Conservation (phyloP, 2,329 filamentous ascomycete species). For the Elsinoe arachidis region DNA sequence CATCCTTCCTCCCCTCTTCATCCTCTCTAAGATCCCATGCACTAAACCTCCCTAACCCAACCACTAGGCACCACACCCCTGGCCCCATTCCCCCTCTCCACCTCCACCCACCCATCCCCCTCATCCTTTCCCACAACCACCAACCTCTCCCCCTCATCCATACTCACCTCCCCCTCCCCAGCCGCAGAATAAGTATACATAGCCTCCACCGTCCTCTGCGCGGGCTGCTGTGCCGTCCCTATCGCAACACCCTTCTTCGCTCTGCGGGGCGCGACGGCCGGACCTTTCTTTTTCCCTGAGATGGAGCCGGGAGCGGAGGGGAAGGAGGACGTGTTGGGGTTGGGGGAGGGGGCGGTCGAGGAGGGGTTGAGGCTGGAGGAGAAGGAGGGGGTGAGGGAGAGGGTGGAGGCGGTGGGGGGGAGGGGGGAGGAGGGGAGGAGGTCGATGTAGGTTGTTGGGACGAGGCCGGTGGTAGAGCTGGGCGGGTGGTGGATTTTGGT, state of each 20-base stretch:
- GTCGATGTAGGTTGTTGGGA: constrained; percentile 81
- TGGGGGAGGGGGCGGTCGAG: constrained; percentile 55
- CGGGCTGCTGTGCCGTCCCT: background rate
- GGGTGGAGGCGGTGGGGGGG: constrained; percentile 40
- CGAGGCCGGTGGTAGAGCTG: constrained; percentile 64
- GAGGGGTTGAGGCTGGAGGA: constrained; percentile 36
- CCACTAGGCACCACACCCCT: constrained; percentile 88
- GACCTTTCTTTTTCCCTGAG: constrained; percentile 72
- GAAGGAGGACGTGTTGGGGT: constrained; percentile 50
- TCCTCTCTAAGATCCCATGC: background rate
- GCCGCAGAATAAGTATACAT: constrained; percentile 85
- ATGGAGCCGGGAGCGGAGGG: constrained; percentile 50
- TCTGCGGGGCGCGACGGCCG: constrained; percentile 79
- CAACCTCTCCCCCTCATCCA: constrained; percentile 84
- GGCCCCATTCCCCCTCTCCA: constrained; percentile 74
- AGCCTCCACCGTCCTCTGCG: constrained; percentile 72
- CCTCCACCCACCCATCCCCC: constrained; percentile 94
- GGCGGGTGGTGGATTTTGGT: constrained; percentile 60
- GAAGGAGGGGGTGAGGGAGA: constrained; percentile 12
- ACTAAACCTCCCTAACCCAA: constrained; percentile 66
- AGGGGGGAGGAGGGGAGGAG: constrained; percentile 39
- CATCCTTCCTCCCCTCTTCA: background rate
- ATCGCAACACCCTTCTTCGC: constrained; percentile 46
- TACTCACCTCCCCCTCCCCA: constrained; percentile 78
- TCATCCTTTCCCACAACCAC: constrained; percentile 80